phyloP scores from a whole-genome alignment of 768 basidiomycete species.

The Tricholoma hemisulphureum region DNA sequence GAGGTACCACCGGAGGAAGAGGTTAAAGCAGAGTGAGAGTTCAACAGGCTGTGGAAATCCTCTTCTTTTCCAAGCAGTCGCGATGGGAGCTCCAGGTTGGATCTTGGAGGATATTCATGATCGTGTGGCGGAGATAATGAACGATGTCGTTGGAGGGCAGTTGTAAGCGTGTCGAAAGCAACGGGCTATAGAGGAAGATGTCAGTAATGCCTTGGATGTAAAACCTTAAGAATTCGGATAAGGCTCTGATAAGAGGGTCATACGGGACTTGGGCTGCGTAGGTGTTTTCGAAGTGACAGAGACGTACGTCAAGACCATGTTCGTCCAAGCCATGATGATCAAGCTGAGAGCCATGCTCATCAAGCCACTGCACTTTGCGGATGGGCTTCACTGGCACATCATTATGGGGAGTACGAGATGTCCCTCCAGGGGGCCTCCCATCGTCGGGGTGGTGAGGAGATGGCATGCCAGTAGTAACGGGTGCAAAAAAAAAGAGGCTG shows the following conservation, averaged over 20 bases:
- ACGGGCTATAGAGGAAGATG: conserved; percentile 35
- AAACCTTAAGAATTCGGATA: background rate
- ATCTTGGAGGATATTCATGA: conserved; percentile 31
- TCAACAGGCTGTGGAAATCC: conserved; percentile 2
- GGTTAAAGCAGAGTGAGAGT: conserved; percentile 14
- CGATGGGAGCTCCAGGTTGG: conserved; percentile 9
- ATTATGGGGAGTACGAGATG: conserved; percentile 25
- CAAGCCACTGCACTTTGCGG: conserved; percentile 54
- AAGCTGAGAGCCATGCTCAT: conserved; percentile 19
- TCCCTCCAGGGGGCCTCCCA: conserved; percentile 5
- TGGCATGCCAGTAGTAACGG: no score
- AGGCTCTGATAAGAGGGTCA: background rate
- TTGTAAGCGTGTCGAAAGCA: conserved; percentile 43
- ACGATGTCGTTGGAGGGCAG: conserved; percentile 52
- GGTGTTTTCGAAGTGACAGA: background rate
- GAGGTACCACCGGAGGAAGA: conserved; percentile 1
- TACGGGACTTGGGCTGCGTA: background rate
- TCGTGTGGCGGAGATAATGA: conserved; percentile 25
- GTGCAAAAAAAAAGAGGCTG: no score
- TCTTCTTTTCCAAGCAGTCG: conserved; percentile 5
- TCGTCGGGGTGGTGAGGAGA: conserved; percentile 4
- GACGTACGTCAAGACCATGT: conserved; percentile 50
- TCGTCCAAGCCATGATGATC: conserved; percentile 54
- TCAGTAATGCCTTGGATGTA: background rate
- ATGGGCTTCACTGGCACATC: no score